These are phyloP conservation scores for Termitomyces sp. DNA, from an alignment of 768 basidiomycete genomes.

Conservation along the genomic window DNA sequence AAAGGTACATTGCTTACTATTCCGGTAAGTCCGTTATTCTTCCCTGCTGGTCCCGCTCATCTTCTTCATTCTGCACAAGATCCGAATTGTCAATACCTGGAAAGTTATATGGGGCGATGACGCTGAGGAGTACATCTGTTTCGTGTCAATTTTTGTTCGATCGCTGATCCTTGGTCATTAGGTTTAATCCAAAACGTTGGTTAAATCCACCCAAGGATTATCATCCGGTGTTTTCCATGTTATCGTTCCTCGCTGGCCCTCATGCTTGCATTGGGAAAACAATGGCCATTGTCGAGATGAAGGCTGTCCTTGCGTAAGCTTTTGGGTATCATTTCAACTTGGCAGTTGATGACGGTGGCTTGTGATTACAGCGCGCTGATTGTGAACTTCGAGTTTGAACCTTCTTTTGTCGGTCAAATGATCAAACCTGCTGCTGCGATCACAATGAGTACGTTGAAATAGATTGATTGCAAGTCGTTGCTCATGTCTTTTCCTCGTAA, in stretches of 20 bases:
- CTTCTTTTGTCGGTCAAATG: conserved; percentile 33
- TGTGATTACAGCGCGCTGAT: conserved; percentile 14
- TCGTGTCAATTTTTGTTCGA: neutral
- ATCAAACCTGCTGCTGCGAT: conserved; percentile 38
- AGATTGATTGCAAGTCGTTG: neutral
- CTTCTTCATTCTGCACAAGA: conserved; percentile 20
- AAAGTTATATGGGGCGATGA: conserved; percentile 46
- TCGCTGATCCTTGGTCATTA: conserved; percentile 9
- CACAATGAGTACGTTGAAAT: conserved; percentile 38
- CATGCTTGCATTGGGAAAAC: conserved; percentile 40
- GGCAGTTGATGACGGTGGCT: conserved; percentile 14
- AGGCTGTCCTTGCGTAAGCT: conserved; percentile 30
- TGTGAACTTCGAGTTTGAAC: conserved; percentile 39
- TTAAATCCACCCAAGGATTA: conserved; percentile 30
- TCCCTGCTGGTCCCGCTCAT: neutral
- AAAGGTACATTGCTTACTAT: conserved; percentile 41
- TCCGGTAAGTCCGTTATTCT: conserved; percentile 21
- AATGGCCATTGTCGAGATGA: conserved; percentile 40
- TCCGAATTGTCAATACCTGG: conserved; percentile 46
- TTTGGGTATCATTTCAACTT: neutral
- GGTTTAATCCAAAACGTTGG: conserved; percentile 45
- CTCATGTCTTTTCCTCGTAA: neutral
- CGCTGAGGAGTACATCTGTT: conserved; percentile 35
- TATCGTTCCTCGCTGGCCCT: conserved; percentile 38
- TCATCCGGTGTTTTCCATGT: conserved; percentile 28